A percentile compares a stretch with the other conserved stretches of the same genome.
phyloP scores from a whole-genome alignment of 305 asterid genomes.

The Andrographis paniculata region DNA sequence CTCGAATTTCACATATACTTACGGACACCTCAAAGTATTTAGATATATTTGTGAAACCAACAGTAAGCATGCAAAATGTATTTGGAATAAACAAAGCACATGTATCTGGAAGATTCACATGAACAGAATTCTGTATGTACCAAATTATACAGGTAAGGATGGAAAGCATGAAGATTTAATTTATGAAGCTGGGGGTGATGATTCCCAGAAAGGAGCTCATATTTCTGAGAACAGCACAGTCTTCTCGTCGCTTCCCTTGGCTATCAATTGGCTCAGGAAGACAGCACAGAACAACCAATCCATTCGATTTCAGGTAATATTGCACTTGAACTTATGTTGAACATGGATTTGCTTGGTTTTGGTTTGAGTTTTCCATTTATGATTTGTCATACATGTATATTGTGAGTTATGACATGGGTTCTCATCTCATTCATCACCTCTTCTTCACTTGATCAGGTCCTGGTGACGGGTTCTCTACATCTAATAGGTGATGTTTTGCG shows the following conservation, averaged over 20 bases:
- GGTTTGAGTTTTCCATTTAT: too few species aligned
- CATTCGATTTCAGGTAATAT: constrained; percentile 62
- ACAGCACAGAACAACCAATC: constrained; percentile 48
- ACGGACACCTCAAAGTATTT: background rate
- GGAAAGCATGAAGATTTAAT: constrained; percentile 36
- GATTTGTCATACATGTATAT: too few species aligned
- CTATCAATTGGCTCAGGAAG: constrained; percentile 89
- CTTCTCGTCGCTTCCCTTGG: constrained; percentile 77
- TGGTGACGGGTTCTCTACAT: constrained; percentile 87
- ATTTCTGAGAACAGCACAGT: constrained; percentile 60
- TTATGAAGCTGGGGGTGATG: constrained; percentile 39
- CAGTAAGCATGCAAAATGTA: background rate
- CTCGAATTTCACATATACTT: background rate
- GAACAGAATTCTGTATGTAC: constrained; percentile 11
- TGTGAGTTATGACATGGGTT: too few species aligned
- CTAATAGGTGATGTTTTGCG: constrained; percentile 78
- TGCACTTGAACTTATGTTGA: too few species aligned
- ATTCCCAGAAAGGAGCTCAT: constrained; percentile 33
- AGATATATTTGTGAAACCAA: background rate
- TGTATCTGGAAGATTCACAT: background rate
- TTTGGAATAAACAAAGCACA: too few species aligned
- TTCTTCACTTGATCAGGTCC: constrained; percentile 57
- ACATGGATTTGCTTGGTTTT: too few species aligned
- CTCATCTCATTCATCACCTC: too few species aligned
- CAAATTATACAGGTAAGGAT: constrained; percentile 45